Evolutionary conservation across 306 rosid species (phyloP).

Genomic region (Abrus precatorius): DNA sequence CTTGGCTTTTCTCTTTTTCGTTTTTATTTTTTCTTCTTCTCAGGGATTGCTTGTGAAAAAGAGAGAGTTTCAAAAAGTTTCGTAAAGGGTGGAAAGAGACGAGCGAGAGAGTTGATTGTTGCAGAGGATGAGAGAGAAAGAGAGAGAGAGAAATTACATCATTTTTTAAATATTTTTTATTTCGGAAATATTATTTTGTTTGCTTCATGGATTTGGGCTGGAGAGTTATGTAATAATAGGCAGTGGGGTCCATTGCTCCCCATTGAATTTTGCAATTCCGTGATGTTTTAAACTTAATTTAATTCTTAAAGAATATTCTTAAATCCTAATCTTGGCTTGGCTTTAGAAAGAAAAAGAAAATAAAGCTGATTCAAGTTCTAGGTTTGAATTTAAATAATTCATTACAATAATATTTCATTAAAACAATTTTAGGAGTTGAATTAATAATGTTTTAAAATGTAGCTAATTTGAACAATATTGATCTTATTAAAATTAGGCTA

Average conservation of each 20-base stretch:
- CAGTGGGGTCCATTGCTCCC: constrained; percentile 41
- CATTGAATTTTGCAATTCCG: neutral
- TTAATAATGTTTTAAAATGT: neutral
- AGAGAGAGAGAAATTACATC: constrained; percentile 38
- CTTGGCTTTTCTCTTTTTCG: constrained; percentile 28
- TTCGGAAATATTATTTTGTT: constrained; percentile 23
- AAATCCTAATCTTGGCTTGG: neutral
- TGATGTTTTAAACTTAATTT: neutral
- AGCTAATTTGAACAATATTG: neutral
- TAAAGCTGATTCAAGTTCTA: too few species aligned
- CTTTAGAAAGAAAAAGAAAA: neutral
- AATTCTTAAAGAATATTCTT: too few species aligned
- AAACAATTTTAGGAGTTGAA: too few species aligned
- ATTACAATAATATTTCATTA: too few species aligned
- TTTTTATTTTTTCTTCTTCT: neutral
- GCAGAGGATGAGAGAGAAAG: constrained; percentile 47
- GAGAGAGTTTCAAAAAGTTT: constrained; percentile 25
- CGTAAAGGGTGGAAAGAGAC: constrained; percentile 23
- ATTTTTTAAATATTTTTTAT: constrained; percentile 7
- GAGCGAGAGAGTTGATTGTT: constrained; percentile 35
- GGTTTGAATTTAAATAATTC: too few species aligned
- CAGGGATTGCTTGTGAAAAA: constrained; percentile 73
- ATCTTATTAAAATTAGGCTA: neutral
- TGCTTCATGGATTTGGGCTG: constrained; percentile 53
- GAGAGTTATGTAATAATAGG: constrained; percentile 42